A percentile compares a stretch with the other conserved stretches of the same genome.
Evolutionary conservation across 495 filamentous ascomycete genomes (phyloP).

Genomic region (Penicillium canescens): DNA sequence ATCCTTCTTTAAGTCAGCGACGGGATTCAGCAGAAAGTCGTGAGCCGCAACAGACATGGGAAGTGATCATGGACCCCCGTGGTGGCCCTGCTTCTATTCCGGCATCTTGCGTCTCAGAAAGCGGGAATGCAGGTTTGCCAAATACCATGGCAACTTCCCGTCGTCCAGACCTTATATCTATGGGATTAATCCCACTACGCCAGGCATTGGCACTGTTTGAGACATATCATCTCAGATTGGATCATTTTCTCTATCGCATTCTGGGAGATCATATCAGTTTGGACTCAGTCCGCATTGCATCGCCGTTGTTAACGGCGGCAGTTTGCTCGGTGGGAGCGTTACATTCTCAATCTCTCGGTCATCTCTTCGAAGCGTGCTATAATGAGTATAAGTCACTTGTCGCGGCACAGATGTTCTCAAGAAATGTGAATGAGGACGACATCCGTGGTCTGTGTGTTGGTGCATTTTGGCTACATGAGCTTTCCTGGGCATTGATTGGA

Average conservation of each 20-base stretch:
- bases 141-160: slow-evolving; percentile 10
- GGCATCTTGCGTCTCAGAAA: slow-evolving; percentile 26
- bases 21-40: neutral
- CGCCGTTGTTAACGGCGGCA: slow-evolving; percentile 31
- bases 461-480: slow-evolving; percentile 36
- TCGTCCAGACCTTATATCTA: slow-evolving; percentile 21
- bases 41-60: slow-evolving; percentile 14
- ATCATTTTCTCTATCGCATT: slow-evolving; percentile 39
- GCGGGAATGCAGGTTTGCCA: slow-evolving; percentile 12
- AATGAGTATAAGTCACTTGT: slow-evolving; percentile 26
- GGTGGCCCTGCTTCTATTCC: slow-evolving; percentile 32
- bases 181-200: slow-evolving; percentile 16
- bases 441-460: slow-evolving; percentile 36
- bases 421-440: slow-evolving; percentile 26
- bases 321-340: slow-evolving; percentile 36
- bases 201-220: slow-evolving; percentile 27
- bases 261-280: slow-evolving; percentile 29
- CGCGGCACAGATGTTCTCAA: slow-evolving; percentile 20
- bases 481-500: slow-evolving; percentile 33
- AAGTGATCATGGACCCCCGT: slow-evolving; percentile 21
- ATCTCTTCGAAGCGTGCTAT: slow-evolving; percentile 32
- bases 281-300: slow-evolving; percentile 22
- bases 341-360: slow-evolving; percentile 23
- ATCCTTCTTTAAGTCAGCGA: neutral
- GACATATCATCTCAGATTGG: slow-evolving; percentile 31